These are phyloP conservation scores for Cichorium intybus DNA, from an alignment of 140 eudicot genomes.

Conservation along the genomic window DNA sequence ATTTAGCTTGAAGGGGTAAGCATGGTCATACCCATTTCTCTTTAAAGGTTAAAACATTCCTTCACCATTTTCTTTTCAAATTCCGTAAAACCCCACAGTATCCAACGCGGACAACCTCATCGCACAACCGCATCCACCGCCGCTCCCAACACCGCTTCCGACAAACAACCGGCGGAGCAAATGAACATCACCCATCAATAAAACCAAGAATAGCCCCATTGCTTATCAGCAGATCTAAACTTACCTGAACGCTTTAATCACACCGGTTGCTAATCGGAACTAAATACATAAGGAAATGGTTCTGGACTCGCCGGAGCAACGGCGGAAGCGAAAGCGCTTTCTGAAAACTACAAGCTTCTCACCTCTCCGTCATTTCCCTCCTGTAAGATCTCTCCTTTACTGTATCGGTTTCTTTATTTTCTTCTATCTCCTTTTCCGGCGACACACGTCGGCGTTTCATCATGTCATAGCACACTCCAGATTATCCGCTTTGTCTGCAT, in stretches of 20 bases:
- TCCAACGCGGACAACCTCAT: slow-evolving; percentile 1
- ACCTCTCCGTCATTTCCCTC: slow-evolving; percentile 27
- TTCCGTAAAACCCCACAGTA: slow-evolving; percentile 9
- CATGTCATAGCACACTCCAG: slow-evolving; percentile 47
- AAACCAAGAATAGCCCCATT: background rate
- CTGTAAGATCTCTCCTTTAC: slow-evolving; percentile 45
- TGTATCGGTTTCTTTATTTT: slow-evolving; percentile 43
- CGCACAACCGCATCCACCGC: slow-evolving; percentile 16
- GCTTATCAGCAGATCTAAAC: slow-evolving; percentile 14
- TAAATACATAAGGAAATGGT: background rate
- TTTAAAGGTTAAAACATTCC: slow-evolving; percentile 39
- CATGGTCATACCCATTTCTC: slow-evolving; percentile 15
- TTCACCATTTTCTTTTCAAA: background rate
- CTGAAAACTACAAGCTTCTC: slow-evolving; percentile 20
- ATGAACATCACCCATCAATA: background rate
- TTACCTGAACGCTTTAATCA: background rate
- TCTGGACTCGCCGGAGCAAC: slow-evolving; percentile 74
- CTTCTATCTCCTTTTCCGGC: slow-evolving; percentile 34
- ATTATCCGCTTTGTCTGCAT: slow-evolving; percentile 49
- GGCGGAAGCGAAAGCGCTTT: slow-evolving; percentile 47
- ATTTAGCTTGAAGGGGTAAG: background rate
- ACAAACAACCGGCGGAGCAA: slow-evolving; percentile 26
- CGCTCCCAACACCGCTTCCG: slow-evolving; percentile 16
- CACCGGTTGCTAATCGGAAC: background rate
- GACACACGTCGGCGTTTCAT: slow-evolving; percentile 33